Evolutionary conservation across 768 basidiomycete species (phyloP), one percentile per base, ranked within the genome.

Genomic region (Vararia minispora): DNA sequence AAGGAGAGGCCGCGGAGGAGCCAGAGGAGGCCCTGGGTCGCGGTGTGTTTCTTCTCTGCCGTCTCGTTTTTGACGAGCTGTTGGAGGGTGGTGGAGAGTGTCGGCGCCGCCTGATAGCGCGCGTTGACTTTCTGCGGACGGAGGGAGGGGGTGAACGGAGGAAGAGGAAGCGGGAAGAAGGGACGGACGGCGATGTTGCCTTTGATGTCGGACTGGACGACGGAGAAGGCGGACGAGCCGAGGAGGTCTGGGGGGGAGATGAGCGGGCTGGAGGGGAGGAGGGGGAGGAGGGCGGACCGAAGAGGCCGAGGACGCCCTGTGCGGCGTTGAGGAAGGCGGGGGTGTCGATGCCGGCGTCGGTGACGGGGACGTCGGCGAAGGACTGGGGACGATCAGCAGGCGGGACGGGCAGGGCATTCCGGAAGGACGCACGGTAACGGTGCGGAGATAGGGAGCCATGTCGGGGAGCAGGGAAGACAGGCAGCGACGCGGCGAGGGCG

Each of bases 21-120:
- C 95, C 95, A 99, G 61, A 97, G 62, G 39, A 97, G 71, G 12
- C 89, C 91, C 53, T 92, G 82, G 0, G 92, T 95, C 2, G 94
- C 89, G 1, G 74, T 71, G 12, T 75, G 72, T 60, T 90, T 90
- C 72, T 91, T 88, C 62, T 89, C 84, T 17, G 61, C 62, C 58
- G 85, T 79, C 61, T 98, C 95, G 52, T 82, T 81, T 52, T 70
- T 68, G 4, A 90, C 78, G 20, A 99, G 75, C 33, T 68, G 62
- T 61, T 99, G 87, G 20, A 99, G 72, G 1, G 95, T 97, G 21
- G 60, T 58, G 5, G 83, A 89, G 44, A 73, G 48, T 2, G 59
- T 58, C 2, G 85, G 78, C 4, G 69, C 61, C 1, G 82, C 74
- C 18, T 79, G 66, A 57, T 85, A 87, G 30, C 89, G 77, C 12